Evolutionary conservation across 2,329 filamentous ascomycete genomes (phyloP).

Genomic region (Mycosphaerella sp.): DNA sequence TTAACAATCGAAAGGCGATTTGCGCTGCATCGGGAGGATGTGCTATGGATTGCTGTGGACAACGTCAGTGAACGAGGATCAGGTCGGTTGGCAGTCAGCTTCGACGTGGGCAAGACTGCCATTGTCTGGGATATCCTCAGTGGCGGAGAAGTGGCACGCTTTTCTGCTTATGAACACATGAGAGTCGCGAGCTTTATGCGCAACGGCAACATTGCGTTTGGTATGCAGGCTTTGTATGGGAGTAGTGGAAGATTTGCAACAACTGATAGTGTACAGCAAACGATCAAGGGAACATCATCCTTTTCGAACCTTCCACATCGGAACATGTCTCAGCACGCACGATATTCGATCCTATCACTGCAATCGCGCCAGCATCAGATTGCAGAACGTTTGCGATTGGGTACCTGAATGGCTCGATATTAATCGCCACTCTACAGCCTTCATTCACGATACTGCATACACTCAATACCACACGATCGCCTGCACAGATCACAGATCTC

Average conservation of each 20-base stretch:
- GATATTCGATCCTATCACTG: constrained; percentile 92
- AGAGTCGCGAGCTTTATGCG: constrained; percentile 89
- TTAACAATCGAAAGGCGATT: constrained; percentile 83
- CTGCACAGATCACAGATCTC: constrained; percentile 79
- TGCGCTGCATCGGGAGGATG: constrained; percentile 72
- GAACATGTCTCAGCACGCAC: constrained; percentile 89
- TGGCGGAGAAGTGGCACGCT: constrained; percentile 83
- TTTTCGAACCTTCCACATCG: constrained; percentile 88
- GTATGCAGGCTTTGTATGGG: constrained; percentile 47
- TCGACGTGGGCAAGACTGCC: constrained; percentile 81
- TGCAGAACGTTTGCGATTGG: constrained; percentile 95
- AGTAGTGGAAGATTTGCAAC: too few species aligned
- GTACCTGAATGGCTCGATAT: constrained; percentile 88
- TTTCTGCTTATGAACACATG: constrained; percentile 82
- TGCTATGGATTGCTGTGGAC: constrained; percentile 79
- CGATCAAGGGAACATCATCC: constrained; percentile 81
- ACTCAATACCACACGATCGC: constrained; percentile 72
- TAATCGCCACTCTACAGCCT: constrained; percentile 83
- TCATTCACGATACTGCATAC: constrained; percentile 93
- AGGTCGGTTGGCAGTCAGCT: constrained; percentile 83
- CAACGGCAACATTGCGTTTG: constrained; percentile 94
- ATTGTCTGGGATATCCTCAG: constrained; percentile 97
- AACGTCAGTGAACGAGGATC: constrained; percentile 82
- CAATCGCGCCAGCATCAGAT: constrained; percentile 79
- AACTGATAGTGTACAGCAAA: constrained; percentile 57